Base-by-base conservation (phyloP, 345 rosid genomes). In the Euphorbia peplus region DNA sequence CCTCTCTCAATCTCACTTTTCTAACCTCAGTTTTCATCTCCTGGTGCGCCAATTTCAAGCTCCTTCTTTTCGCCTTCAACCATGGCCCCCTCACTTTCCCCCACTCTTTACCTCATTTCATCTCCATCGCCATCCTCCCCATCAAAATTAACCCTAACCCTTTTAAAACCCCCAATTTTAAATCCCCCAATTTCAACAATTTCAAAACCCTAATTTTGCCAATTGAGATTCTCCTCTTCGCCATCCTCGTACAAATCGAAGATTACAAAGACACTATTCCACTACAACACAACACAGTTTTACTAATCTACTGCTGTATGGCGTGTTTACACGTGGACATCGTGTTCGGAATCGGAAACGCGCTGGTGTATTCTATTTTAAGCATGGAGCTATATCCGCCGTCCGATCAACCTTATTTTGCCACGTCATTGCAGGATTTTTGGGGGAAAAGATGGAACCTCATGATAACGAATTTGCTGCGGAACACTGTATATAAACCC, bases 401-500 rank as follows among this genome's bases (percentile, higher is more conserved):
- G 16, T 58, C 44, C 83, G 59, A 88, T 87, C 64, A 76, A 84
- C 96, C 91, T 1, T 85, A 81, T 74, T 75, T 87, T 2, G 15
- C 92, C 26, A 84, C 90, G 51, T 88, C 95, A 1, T 69, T 92
- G 1, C 98, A 92, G 69, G 93, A 90, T 75, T 92, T 92, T 39
- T 92, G 96, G 96, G 79, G 96, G 30, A 80, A 68, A 0, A 77
- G 98, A 44, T 92, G 98, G 95, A 92, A 88, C 64, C 83, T 86
- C 37, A 81, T 85, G 83, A 90, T 84, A 39, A 69, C 89, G 0
- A 55, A 70, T 11, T 53, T 88, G 24, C 86, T 88, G 29, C 83
- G 90, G 4, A 80, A 82, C 1, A 74, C 91, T 1, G 81, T 86
- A 3, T 86, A 87, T 64, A 6, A 66, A 11, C 96, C 96, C 0